These are phyloP conservation scores for Pythium coloratum DNA, from an alignment of 352 stramenopile species.

Conservation along the genomic window DNA sequence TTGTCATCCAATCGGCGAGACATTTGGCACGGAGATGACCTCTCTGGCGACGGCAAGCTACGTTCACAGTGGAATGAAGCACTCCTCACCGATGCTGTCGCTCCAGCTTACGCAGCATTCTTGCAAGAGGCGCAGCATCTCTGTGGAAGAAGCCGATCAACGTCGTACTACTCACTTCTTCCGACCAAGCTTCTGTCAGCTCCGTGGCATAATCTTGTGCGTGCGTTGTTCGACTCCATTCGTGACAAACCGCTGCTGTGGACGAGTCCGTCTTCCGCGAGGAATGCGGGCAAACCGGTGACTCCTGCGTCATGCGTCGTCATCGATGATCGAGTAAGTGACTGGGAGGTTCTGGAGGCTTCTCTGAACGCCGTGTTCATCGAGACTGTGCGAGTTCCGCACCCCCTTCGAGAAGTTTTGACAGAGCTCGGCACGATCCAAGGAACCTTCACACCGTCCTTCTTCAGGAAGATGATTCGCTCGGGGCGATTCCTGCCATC, in stretches of 20 bases:
- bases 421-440: constrained; percentile 7
- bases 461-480: constrained; percentile 23
- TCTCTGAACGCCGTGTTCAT: constrained; percentile 24
- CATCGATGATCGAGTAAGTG: constrained; percentile 22
- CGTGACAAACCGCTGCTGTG: constrained; percentile 49
- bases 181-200: constrained; percentile 42
- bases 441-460: constrained; percentile 22
- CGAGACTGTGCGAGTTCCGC: constrained; percentile 19
- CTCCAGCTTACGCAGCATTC: constrained; percentile 71
- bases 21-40: constrained; percentile 83
- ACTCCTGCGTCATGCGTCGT: constrained; percentile 16
- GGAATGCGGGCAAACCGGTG: constrained; percentile 16
- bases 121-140: constrained; percentile 51
- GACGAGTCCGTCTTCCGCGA: constrained; percentile 25
- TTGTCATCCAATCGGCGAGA: constrained; percentile 87
- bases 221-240: constrained; percentile 57
- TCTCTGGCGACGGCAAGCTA: constrained; percentile 77
- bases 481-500: constrained; percentile 17
- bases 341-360: constrained; percentile 19
- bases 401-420: constrained; percentile 17
- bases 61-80: constrained; percentile 77
- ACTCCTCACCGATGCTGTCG: constrained; percentile 70
- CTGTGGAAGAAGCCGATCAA: constrained; percentile 41
- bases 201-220: constrained; percentile 55
- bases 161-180: constrained; percentile 39